These are phyloP conservation scores for Beauveria medogensis DNA, from an alignment of 2,329 filamentous ascomycete species.

Conservation along the genomic window DNA sequence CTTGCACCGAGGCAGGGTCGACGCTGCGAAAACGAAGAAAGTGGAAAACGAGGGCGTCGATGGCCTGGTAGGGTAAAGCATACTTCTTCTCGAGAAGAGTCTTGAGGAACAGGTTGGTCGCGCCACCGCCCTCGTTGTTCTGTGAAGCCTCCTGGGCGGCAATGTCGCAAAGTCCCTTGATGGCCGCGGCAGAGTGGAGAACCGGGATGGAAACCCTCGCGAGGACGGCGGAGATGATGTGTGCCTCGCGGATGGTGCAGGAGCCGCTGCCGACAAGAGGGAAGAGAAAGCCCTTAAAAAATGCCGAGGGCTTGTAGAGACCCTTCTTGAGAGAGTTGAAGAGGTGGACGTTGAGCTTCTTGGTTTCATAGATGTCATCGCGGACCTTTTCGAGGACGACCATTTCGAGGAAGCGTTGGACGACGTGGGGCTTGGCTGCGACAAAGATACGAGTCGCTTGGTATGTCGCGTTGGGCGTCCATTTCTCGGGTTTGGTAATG, in stretches of 20 bases:
- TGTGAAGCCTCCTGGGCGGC: slow-evolving; percentile 80
- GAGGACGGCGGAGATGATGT: slow-evolving; percentile 83
- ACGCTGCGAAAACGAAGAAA: slow-evolving; percentile 80
- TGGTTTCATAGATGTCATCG: slow-evolving; percentile 86
- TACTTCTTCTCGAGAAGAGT: slow-evolving; percentile 94
- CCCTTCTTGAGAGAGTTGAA: slow-evolving; percentile 90
- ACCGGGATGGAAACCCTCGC: slow-evolving; percentile 81
- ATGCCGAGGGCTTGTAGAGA: slow-evolving; percentile 88
- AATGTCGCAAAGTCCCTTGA: slow-evolving; percentile 90
- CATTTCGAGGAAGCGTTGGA: slow-evolving; percentile 78
- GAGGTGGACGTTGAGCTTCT: slow-evolving; percentile 90
- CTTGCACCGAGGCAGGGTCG: slow-evolving; percentile 48
- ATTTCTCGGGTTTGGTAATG: slow-evolving; percentile 69
- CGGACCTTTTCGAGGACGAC: slow-evolving; percentile 86
- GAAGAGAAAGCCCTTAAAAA: slow-evolving; percentile 95
- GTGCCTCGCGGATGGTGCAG: slow-evolving; percentile 87
- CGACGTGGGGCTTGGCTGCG: slow-evolving; percentile 69
- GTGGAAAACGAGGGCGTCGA: slow-evolving; percentile 93
- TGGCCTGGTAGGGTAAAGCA: slow-evolving; percentile 86
- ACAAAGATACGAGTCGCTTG: slow-evolving; percentile 91
- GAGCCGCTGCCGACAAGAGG: slow-evolving; percentile 76
- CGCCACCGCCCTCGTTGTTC: slow-evolving; percentile 77
- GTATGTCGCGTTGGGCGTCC: slow-evolving; percentile 71
- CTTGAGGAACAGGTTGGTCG: slow-evolving; percentile 93
- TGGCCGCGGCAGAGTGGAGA: slow-evolving; percentile 81